phyloP scores from a whole-genome alignment of 805 yeast species.

The Suhomyces kilbournensis region DNA sequence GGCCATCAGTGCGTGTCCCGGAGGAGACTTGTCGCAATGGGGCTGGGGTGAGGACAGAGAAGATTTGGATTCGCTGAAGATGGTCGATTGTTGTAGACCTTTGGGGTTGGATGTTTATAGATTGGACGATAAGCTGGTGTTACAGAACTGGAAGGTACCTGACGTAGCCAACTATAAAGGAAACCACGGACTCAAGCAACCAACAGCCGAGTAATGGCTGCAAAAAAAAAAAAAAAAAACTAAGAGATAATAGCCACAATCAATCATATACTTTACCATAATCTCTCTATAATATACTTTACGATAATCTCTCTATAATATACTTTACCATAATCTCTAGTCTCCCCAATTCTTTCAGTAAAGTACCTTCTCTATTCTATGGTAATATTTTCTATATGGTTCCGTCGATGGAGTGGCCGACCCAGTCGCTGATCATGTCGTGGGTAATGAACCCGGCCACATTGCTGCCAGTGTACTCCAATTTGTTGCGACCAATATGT shows the following conservation, averaged over 20 bases:
- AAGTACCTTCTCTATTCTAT: no score
- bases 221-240: no score
- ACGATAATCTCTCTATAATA: no score
- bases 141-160: conserved; percentile 52
- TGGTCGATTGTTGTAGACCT: conserved; percentile 63
- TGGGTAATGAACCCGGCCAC: conserved; percentile 44
- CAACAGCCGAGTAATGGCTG: background rate
- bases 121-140: conserved; percentile 43
- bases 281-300: no score
- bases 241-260: no score
- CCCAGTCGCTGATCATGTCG: conserved; percentile 44
- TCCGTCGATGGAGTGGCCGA: conserved; percentile 47
- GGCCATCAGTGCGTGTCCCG: conserved; percentile 68
- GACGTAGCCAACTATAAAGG: conserved; percentile 52
- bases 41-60: conserved; percentile 65
- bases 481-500: conserved; percentile 13
- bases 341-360: no score
- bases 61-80: conserved; percentile 43
- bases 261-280: no score
- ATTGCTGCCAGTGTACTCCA: conserved; percentile 39
- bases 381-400: conserved; percentile 17
- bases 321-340: no score
- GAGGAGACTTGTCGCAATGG: conserved; percentile 67
- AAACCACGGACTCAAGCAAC: conserved; percentile 47
- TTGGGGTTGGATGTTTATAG: conserved; percentile 59